Base-by-base conservation (phyloP, 2,329 filamentous ascomycete genomes). In the Epichloe brachyelytri region DNA sequence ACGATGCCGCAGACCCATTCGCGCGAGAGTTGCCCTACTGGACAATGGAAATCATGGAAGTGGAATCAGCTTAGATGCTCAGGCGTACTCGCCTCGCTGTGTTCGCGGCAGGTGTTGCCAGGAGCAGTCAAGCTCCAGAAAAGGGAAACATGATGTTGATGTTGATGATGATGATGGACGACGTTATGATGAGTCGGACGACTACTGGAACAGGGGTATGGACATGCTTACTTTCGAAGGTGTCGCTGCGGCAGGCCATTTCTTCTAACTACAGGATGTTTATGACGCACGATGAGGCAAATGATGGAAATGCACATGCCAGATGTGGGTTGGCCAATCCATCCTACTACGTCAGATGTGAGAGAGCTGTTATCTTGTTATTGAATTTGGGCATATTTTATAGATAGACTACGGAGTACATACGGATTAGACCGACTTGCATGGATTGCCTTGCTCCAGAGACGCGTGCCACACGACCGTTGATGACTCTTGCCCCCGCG, bases 21-120 rank as follows among this genome's bases (percentile, higher is more conserved):
- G 72, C 72, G 4, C 67, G 67, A 48, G 73, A 77, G 59, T 62
- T 78, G 11, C 75, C 75, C 1, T 76, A 75, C 57, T 76, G 70
- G 56, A 67, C 67, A 2, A 66, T 73, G 53, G 71, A 76, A 59
- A 72, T 70, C 53, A 76, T 77, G 71, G 73, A 77, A 56, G 65
- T 76, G 50, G 72, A 74, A 48, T 65, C 63, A 48, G 58, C 54
- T 50, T 65, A 55, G 63, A 26, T 19, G 30, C 5, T n/a, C n/a
- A 22, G 39, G 17, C 11, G 46, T 20, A n/a, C 10, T 20, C 5
- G 39, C 38, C 26, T 36, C 14, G 22, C 5, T 19, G 15, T 34
- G 39, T 5, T 17, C 14, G 33, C n/a, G 19, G n/a, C 8, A 22
- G 26, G 37, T 22, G 17, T 43, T 49, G 26, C 22, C 38, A 11